Conservation (phyloP, 345 rosid genomes). For the Lepidium africanum region DNA sequence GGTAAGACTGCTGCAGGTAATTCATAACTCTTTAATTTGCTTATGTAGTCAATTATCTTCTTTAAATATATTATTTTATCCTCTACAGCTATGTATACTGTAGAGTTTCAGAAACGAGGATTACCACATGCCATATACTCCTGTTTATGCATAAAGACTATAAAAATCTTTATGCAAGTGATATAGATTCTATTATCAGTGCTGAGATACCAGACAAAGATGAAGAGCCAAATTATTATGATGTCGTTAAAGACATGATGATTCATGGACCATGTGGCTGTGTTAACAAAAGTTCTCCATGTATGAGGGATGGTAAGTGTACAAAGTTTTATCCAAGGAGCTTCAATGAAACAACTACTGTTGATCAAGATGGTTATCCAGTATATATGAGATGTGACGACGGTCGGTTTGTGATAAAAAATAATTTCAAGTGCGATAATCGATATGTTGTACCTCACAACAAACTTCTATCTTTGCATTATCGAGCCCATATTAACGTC, state of each 20-base stretch:
- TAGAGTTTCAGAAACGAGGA: background rate
- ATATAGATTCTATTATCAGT: background rate
- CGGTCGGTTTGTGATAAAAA: background rate
- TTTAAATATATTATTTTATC: background rate
- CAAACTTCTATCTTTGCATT: background rate
- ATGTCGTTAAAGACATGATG: no score
- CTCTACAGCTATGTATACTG: background rate
- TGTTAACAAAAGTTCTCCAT: no score
- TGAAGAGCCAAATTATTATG: background rate
- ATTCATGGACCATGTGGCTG: no score
- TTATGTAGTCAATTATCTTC: no score
- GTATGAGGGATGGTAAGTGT: no score
- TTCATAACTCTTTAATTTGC: background rate
- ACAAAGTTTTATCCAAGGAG: no score
- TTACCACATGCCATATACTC: background rate
- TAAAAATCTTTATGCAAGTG: background rate
- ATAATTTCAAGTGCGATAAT: background rate
- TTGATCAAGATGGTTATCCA: background rate
- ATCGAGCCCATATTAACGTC: background rate
- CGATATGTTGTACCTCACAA: background rate
- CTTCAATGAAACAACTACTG: background rate
- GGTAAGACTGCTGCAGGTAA: background rate
- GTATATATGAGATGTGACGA: background rate
- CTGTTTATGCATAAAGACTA: background rate
- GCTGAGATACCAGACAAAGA: background rate